Evolutionary conservation across 129 eudicot species (phyloP), one percentile per base, ranked within the genome.

Genomic region (Chrysanthemum seticuspe): DNA sequence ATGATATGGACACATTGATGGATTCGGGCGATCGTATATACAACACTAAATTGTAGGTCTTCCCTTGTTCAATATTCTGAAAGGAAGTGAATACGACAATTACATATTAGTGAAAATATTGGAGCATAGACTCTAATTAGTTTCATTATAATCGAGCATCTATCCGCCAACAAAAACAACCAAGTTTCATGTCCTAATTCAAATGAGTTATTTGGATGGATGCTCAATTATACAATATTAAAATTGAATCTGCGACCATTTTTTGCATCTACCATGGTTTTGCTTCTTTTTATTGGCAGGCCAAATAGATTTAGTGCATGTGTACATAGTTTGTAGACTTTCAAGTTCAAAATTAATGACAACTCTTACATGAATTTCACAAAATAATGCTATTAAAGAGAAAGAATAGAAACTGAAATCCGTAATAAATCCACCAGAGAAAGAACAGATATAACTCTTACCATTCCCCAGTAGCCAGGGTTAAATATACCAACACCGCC

Each of bases 391-490:
- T 27, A 44, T 27, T 27, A 29, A 62, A 13, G 29, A 62, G 21
- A n/a, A 62, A 9, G 18, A 62, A 62, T 25, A 1, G 6, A 62
- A 62, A 5, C 67, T 2, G 10, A 62, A 36, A 27, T 12, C 25
- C 6, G 3, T 62, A 13, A 11, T 9, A 62, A 5, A 13, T 2
- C 5, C 14, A 13, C 50, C 27, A 54, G 53, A 3, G 13, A 51
- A 34, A 69, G 18, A 60, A n/a, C 6, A 61, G 62, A 14, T 62
- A 62, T 10, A 4, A 54, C 44, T 34, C 13, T 78, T 90, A 95
- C 99, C 99, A 95, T 95, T 65, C 99, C 97, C 97, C 97, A 95
- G 60, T 50, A 91, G 56, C 99, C 99, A 70, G 99, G 99, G 66
- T 95, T 95, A 73, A 79, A 94, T 29, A 95, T 71, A 71, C 99